Evolutionary conservation across 441 rosid species (phyloP).

Genomic region (Populus hybrid): DNA sequence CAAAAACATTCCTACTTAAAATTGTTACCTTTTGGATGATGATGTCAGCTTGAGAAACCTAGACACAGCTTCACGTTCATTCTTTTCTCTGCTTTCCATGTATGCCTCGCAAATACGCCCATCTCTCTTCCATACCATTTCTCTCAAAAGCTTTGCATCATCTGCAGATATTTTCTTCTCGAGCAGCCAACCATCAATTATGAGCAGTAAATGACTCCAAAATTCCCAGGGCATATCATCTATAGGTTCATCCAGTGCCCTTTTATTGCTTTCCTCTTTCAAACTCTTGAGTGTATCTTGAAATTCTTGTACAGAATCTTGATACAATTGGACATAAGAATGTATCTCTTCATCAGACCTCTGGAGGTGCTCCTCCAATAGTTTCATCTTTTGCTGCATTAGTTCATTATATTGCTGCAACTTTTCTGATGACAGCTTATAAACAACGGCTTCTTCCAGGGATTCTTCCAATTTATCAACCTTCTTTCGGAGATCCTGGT

Average conservation of each 20-base stretch:
- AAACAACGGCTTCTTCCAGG: constrained; percentile 67
- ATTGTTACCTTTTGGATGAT: constrained; percentile 54
- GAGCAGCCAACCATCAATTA: constrained; percentile 91
- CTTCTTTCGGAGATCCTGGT: constrained; percentile 72
- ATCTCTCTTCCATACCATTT: constrained; percentile 85
- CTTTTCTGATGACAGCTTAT: constrained; percentile 76
- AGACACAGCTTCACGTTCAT: constrained; percentile 59
- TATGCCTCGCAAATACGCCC: constrained; percentile 55
- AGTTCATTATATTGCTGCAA: constrained; percentile 74
- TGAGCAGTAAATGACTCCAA: constrained; percentile 86
- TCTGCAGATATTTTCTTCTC: constrained; percentile 67
- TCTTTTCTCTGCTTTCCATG: constrained; percentile 63
- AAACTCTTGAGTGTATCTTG: constrained; percentile 77
- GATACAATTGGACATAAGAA: constrained; percentile 72
- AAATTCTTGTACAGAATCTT: constrained; percentile 80
- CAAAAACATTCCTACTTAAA: constrained; percentile 1
- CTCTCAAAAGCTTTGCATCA: constrained; percentile 72
- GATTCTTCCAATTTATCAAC: constrained; percentile 83
- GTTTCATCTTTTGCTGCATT: constrained; percentile 77
- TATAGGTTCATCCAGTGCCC: constrained; percentile 54
- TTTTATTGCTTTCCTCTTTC: constrained; percentile 77
- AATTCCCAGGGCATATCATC: constrained; percentile 85
- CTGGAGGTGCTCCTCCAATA: constrained; percentile 79
- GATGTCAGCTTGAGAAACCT: constrained; percentile 59
- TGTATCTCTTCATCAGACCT: constrained; percentile 84